Evolutionary conservation across 1,139 yeast genomes (phyloP), one percentile per base, ranked within the genome.

Genomic region (Saccharomycopsis crataegensis): DNA sequence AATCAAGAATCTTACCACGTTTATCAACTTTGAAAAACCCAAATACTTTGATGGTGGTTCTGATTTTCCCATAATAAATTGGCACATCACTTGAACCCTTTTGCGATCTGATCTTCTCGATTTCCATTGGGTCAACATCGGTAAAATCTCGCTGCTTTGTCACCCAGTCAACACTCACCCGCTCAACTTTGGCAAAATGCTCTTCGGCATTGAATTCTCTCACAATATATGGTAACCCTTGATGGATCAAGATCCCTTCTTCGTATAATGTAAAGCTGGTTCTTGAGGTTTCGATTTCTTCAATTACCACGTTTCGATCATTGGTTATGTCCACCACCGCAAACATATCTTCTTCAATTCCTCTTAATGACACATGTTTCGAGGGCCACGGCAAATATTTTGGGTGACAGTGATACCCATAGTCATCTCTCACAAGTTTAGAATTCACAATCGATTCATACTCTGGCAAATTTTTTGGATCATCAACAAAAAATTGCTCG

Each of bases 241-340:
- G 98, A 64, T 93, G 98, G 49, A 93, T 77, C 61, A 87, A 90
- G 1, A 93, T 90, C 0, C 95, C 99, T 0, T 99, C 99, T 66
- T 93, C 98, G 65, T 94, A 94, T 1, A 93, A 66, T 0, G 98
- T 89, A 65, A 93, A 93, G 51, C 91, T 83, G 0, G 95, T 88
- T 61, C 99, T 76, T 49, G 88, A 83, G 2, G 86, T 86, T 64
- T 93, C 99, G n/a, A 93, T 79, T 61, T 86, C 93, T 68, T 93
- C 99, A 48, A 93, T 83, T 1, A 93, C 83, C 5, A 77, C 70
- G 64, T 87, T 86, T 55, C 90, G 70, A 37, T 80, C 80, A 61
- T 84, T 80, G 0, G 97, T 89, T 31, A 83, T 77, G 66, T 91
- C 98, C 17, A 91, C 94, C 6, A 93, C 95, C 0, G 96, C 96